Conservation (phyloP, 805 yeast species). For the Lipomyces lipofer region DNA sequence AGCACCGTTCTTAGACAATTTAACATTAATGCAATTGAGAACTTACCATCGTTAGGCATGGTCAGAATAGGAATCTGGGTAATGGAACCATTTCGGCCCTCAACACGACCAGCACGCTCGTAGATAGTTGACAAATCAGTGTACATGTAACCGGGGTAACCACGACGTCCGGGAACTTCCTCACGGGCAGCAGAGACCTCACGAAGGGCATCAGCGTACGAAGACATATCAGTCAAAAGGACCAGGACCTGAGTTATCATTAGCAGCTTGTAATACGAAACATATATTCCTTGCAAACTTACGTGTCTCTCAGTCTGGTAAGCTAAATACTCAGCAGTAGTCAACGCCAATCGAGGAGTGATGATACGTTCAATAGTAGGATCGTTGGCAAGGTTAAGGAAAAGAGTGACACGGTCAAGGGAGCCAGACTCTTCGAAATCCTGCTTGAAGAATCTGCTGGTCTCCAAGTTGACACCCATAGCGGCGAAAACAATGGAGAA, state of each 20-base stretch:
- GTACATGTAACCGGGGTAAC: slow-evolving; percentile 99
- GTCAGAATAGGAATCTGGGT: slow-evolving; percentile 98
- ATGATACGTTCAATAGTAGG: slow-evolving; percentile 99
- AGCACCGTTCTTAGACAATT: too few relatives aligned
- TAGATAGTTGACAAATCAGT: slow-evolving; percentile 98
- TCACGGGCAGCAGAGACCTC: slow-evolving; percentile 99
- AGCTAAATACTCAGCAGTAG: slow-evolving; percentile 98
- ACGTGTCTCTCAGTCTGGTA: slow-evolving; percentile 99
- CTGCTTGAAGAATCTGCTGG: slow-evolving; percentile 97
- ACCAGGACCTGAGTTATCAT: too few relatives aligned
- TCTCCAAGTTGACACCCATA: slow-evolving; percentile 99
- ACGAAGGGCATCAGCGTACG: slow-evolving; percentile 99
- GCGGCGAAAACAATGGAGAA: slow-evolving; percentile 99
- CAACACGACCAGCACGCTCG: slow-evolving; percentile 99
- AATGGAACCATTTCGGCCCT: slow-evolving; percentile 98
- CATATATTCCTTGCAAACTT: too few relatives aligned
- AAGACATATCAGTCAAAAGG: slow-evolving; percentile 97
- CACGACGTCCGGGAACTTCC: slow-evolving; percentile 99
- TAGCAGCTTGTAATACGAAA: too few relatives aligned
- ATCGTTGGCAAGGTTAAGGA: slow-evolving; percentile 96
- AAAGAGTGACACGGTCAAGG: slow-evolving; percentile 93
- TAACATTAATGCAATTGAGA: too few relatives aligned
- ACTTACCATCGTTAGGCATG: slow-evolving; percentile 99
- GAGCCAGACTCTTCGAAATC: slow-evolving; percentile 99
- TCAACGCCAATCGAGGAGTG: slow-evolving; percentile 97